Percentiles rank a stretch among this genome's conserved stretches.
Conservation (phyloP, 139 green algal species). For the Deuterostichococcus epilithicus region DNA sequence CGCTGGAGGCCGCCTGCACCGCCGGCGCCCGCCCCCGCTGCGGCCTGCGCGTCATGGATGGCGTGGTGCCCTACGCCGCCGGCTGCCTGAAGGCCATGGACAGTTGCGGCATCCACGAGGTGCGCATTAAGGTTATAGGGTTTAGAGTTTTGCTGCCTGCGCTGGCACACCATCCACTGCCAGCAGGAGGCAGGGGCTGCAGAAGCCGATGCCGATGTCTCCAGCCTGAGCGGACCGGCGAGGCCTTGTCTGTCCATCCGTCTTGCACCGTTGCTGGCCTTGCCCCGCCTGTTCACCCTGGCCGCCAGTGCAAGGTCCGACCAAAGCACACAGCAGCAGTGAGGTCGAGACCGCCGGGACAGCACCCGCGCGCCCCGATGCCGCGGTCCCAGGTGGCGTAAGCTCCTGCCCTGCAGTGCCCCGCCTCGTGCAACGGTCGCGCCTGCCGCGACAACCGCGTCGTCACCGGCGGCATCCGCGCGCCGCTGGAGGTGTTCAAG, state of each 20-base stretch:
- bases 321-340: no score
- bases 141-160: not conserved
- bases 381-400: not conserved
- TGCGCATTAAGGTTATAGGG: not conserved
- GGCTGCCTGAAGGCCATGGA: constrained; percentile 30
- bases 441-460: constrained; percentile 32
- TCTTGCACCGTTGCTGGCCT: no score
- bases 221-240: not conserved
- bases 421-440: not conserved
- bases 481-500: constrained; percentile 67
- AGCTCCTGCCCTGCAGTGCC: constrained; percentile 14
- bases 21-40: constrained; percentile 10
- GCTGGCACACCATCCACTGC: not conserved
- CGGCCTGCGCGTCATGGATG: not conserved
- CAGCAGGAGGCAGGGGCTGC: not conserved
- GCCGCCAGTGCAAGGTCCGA: no score
- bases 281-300: no score
- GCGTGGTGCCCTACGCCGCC: not conserved
- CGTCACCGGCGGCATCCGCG: constrained; percentile 34
- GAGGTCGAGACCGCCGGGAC: no score
- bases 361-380: not conserved
- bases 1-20: not conserved
- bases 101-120: constrained; percentile 35
- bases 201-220: not conserved
- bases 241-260: not conserved